Percentiles rank a stretch among this genome's conserved stretches.
Conservation (phyloP, 768 basidiomycete species). For the Leucocoprinus leucothites region DNA sequence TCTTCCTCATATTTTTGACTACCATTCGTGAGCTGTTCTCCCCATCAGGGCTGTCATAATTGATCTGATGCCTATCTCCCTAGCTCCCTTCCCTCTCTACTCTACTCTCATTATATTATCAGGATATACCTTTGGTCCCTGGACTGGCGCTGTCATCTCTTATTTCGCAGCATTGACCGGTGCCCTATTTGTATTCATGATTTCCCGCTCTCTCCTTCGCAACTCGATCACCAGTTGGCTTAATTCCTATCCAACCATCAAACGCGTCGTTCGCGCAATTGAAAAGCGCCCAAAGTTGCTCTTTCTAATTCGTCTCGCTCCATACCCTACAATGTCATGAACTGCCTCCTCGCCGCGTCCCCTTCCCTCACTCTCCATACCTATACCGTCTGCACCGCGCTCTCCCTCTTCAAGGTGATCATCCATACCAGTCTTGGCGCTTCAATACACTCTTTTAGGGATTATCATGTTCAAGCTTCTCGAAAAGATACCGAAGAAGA, state of each 20-base stretch:
- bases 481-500: slow-evolving; percentile 30
- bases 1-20: slow-evolving; percentile 79
- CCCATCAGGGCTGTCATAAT: not conserved
- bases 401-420: slow-evolving; percentile 87
- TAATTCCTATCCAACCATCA: slow-evolving; percentile 64
- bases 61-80: slow-evolving; percentile 1
- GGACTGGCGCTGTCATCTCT: slow-evolving; percentile 81
- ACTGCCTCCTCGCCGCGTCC: slow-evolving; percentile 88
- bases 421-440: slow-evolving; percentile 88
- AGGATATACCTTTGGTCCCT: slow-evolving; percentile 86
- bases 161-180: slow-evolving; percentile 85
- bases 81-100: slow-evolving; percentile 89
- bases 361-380: slow-evolving; percentile 75
- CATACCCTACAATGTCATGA: slow-evolving; percentile 96
- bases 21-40: slow-evolving; percentile 70
- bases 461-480: slow-evolving; percentile 43
- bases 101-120: slow-evolving; percentile 91
- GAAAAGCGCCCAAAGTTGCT: slow-evolving; percentile 85
- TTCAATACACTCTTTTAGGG: slow-evolving; percentile 81
- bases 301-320: slow-evolving; percentile 90
- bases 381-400: slow-evolving; percentile 75
- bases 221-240: slow-evolving; percentile 72
- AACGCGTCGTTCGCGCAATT: slow-evolving; percentile 81
- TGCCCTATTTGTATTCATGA: slow-evolving; percentile 77
- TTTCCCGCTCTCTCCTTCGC: slow-evolving; percentile 74